These are phyloP conservation scores for Salicornia ramosissima DNA, from an alignment of 148 eudicot genomes.

Conservation along the genomic window DNA sequence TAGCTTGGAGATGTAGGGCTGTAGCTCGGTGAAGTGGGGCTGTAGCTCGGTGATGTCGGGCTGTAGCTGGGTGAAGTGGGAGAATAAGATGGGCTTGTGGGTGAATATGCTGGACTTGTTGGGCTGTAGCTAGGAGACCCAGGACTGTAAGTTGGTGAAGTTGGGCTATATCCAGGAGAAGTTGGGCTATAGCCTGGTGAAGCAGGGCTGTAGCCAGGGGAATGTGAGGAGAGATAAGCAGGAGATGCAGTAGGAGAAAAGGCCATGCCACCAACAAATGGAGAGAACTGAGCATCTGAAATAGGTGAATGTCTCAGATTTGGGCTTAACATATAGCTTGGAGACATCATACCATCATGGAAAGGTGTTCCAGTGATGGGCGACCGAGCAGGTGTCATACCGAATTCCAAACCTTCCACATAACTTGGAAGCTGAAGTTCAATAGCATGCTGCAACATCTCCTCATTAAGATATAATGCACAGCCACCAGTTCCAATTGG, in stretches of 20 bases:
- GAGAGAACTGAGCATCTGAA: constrained; percentile 42
- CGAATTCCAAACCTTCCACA: constrained; percentile 81
- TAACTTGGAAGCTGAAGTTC: constrained; percentile 92
- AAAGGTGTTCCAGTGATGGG: constrained; percentile 79
- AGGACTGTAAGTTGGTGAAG: constrained; percentile 37
- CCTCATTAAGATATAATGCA: constrained; percentile 68
- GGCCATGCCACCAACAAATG: constrained; percentile 33
- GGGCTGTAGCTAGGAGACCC: constrained; percentile 36
- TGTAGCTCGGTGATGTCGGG: constrained; percentile 43
- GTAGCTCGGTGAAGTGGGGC: constrained; percentile 41
- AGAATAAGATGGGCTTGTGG: constrained; percentile 40
- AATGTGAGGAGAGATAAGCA: constrained; percentile 17
- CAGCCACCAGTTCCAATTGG: constrained; percentile 98
- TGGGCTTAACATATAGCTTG: constrained; percentile 74
- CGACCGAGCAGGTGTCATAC: constrained; percentile 89
- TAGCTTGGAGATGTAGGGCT: constrained; percentile 42
- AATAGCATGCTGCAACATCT: constrained; percentile 90
- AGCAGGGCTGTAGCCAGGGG: constrained; percentile 33
- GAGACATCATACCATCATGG: constrained; percentile 93
- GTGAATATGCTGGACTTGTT: constrained; percentile 32
- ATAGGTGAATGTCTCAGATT: constrained; percentile 43
- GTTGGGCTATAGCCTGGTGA: constrained; percentile 33
- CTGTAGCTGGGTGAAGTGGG: constrained; percentile 47
- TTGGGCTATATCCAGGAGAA: constrained; percentile 35
- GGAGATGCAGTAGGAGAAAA: constrained; percentile 38